Evolutionary conservation across 1,284 basidiomycete species (phyloP).

Genomic region (Fomitopsis pinicola): DNA sequence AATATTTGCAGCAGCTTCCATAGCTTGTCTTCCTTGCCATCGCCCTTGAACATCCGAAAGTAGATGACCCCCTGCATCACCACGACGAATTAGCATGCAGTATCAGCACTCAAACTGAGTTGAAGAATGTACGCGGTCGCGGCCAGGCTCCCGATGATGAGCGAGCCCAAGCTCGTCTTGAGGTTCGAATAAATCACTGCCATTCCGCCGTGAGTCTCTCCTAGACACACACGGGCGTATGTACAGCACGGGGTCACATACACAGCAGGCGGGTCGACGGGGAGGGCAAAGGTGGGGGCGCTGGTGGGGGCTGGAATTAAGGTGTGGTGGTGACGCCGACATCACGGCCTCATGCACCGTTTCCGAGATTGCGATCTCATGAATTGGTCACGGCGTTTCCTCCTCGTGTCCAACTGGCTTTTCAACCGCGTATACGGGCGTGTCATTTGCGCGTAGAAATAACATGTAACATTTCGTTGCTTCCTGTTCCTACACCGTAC

Average conservation of each 20-base stretch:
- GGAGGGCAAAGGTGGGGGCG: not conserved
- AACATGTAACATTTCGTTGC: no score
- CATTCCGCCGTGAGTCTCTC: not conserved
- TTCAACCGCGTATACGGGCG: no score
- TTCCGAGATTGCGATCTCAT: not conserved
- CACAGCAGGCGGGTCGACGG: not conserved
- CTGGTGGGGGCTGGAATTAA: not conserved
- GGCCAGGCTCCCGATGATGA: slow-evolving; percentile 18
- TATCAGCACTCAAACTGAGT: not conserved
- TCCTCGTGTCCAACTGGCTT: no score
- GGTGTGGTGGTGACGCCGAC: not conserved
- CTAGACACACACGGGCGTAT: not conserved
- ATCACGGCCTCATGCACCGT: not conserved
- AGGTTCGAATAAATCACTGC: slow-evolving; percentile 8
- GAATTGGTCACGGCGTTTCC: no score
- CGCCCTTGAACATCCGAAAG: slow-evolving; percentile 13
- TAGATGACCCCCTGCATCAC: slow-evolving; percentile 8
- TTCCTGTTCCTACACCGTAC: no score
- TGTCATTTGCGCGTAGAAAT: no score
- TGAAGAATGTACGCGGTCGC: slow-evolving; percentile 15
- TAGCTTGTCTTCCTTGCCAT: slow-evolving; percentile 14
- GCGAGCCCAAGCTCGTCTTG: slow-evolving; percentile 19
- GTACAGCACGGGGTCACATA: not conserved
- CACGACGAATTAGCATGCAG: slow-evolving; percentile 4
- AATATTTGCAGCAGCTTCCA: no score